phyloP scores from a whole-genome alignment of 768 basidiomycete genomes.

The Harrya chromipes region DNA sequence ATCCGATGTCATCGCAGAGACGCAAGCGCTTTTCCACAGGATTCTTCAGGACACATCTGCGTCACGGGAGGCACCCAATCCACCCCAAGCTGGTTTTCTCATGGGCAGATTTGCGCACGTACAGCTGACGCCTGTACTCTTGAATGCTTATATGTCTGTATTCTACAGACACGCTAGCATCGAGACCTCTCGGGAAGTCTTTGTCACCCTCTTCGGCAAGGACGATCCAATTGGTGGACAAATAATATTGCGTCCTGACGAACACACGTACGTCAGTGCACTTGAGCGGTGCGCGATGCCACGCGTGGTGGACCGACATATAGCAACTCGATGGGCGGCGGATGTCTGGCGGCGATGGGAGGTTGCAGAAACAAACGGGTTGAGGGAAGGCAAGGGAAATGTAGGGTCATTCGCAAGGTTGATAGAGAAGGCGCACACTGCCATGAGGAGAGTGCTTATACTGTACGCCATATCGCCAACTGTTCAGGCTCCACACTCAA shows the following conservation, averaged over 20 bases:
- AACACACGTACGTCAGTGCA: constrained; percentile 58
- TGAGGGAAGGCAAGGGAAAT: constrained; percentile 22
- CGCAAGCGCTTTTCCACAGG: constrained; percentile 57
- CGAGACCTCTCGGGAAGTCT: constrained; percentile 45
- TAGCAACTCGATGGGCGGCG: constrained; percentile 51
- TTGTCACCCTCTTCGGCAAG: constrained; percentile 47
- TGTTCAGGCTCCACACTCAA: neutral
- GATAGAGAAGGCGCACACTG: constrained; percentile 66
- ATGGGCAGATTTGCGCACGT: constrained; percentile 55
- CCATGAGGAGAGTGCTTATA: constrained; percentile 62
- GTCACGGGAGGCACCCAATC: neutral
- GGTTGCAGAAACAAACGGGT: constrained; percentile 39
- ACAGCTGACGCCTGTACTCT: constrained; percentile 52
- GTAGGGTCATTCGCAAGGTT: constrained; percentile 38
- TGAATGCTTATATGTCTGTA: constrained; percentile 82
- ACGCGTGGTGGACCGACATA: constrained; percentile 41
- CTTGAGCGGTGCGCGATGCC: constrained; percentile 60
- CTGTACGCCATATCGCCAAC: constrained; percentile 44
- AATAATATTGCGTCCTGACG: constrained; percentile 43
- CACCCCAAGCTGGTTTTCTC: constrained; percentile 6
- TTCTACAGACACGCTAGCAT: constrained; percentile 60
- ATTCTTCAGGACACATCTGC: constrained; percentile 45
- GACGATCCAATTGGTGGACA: constrained; percentile 4
- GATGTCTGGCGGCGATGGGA: constrained; percentile 69
- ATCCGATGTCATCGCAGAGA: constrained; percentile 71